Conservation (phyloP, 441 rosid genomes). For the Cnidoscolus chayamansa region DNA sequence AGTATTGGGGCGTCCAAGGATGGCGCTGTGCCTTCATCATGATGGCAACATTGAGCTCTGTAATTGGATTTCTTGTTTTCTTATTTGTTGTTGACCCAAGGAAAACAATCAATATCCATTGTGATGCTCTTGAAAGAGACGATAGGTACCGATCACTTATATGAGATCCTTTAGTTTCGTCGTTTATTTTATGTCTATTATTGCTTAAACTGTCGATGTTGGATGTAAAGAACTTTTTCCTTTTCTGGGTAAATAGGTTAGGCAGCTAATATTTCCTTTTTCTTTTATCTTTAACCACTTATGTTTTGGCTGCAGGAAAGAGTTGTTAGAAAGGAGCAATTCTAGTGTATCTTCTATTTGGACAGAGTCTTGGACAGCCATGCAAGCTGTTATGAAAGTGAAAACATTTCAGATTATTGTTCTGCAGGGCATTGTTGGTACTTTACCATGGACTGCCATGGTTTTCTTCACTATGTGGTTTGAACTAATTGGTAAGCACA, state of each 20-base stretch:
- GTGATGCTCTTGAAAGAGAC: constrained; percentile 12
- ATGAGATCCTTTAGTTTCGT: not conserved
- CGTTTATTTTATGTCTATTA: not conserved
- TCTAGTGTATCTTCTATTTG: constrained; percentile 48
- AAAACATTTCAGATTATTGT: constrained; percentile 84
- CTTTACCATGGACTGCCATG: constrained; percentile 97
- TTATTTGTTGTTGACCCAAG: constrained; percentile 78
- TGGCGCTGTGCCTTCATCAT: constrained; percentile 92
- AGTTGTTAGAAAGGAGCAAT: constrained; percentile 42
- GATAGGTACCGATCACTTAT: constrained; percentile 30
- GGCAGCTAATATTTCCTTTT: not conserved
- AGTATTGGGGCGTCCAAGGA: constrained; percentile 67
- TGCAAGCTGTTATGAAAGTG: constrained; percentile 67
- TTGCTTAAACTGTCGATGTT: not conserved
- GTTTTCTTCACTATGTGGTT: constrained; percentile 98
- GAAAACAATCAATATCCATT: constrained; percentile 26
- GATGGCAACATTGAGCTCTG: constrained; percentile 76
- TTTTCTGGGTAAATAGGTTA: not conserved
- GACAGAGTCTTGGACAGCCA: constrained; percentile 71
- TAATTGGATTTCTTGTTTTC: constrained; percentile 82
- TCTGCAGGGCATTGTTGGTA: constrained; percentile 82
- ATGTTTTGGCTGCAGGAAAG: constrained; percentile 45
- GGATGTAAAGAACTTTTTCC: not conserved
- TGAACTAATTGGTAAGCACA: constrained; percentile 71
- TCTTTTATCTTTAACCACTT: constrained; percentile 13